These are phyloP conservation scores for Sungouiozyma ichnusensis DNA, from an alignment of 805 yeast species.

Conservation along the genomic window DNA sequence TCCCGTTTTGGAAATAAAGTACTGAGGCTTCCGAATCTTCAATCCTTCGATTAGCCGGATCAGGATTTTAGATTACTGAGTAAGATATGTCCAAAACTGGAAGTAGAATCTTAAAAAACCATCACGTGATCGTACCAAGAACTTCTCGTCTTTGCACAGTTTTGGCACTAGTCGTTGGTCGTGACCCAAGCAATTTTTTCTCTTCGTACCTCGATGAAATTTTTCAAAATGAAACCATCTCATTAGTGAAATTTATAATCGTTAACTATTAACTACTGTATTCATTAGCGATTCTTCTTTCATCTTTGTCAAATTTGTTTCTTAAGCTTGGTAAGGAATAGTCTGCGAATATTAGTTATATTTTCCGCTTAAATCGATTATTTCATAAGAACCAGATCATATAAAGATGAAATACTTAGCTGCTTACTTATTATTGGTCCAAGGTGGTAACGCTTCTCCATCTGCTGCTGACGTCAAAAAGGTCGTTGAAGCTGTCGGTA, in stretches of 20 bases:
- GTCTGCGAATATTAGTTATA: constrained; percentile 21
- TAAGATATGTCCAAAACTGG: not conserved
- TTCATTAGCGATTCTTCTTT: constrained; percentile 1
- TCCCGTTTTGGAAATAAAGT: too few species aligned
- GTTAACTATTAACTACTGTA: constrained; percentile 1
- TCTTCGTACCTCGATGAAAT: not conserved
- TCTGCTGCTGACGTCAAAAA: constrained; percentile 65
- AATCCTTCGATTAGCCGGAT: too few species aligned
- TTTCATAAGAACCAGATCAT: constrained; percentile 18
- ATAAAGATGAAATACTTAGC: constrained; percentile 74
- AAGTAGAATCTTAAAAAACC: too few species aligned
- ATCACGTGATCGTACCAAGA: not conserved
- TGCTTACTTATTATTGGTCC: constrained; percentile 81
- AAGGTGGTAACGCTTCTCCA: constrained; percentile 80
- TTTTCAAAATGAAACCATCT: not conserved
- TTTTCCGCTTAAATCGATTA: constrained; percentile 31
- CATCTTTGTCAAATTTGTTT: constrained; percentile 1
- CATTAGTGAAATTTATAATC: not conserved
- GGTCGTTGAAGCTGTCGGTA: constrained; percentile 65
- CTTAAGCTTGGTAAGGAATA: constrained; percentile 24
- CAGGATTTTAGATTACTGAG: too few species aligned
- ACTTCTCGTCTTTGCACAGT: constrained; percentile 7
- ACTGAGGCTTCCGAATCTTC: too few species aligned
- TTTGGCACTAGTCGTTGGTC: constrained; percentile 10
- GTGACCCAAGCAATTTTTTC: not conserved